phyloP scores from a whole-genome alignment of 2,329 filamentous ascomycete genomes.

The Rutstroemia sp. region DNA sequence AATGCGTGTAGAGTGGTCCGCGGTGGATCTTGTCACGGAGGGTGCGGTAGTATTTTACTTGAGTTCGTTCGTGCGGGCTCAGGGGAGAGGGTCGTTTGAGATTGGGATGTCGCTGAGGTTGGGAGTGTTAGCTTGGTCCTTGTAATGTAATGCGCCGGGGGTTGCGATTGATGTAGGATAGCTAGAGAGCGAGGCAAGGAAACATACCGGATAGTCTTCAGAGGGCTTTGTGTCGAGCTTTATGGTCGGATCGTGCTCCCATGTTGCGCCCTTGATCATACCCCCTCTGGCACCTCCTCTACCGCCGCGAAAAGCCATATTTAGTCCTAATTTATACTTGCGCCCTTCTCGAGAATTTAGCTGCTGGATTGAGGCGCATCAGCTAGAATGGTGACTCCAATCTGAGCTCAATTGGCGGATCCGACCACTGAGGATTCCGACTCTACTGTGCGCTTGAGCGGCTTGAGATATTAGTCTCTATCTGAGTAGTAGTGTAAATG shows the following conservation, averaged over 20 bases:
- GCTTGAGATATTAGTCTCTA: too few relatives aligned
- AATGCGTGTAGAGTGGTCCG: constrained; percentile 46
- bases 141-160: too few relatives aligned
- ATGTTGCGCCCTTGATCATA: constrained; percentile 27
- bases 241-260: constrained; percentile 25
- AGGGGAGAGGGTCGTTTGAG: constrained; percentile 33
- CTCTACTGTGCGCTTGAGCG: too few relatives aligned
- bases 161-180: too few relatives aligned
- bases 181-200: neutral
- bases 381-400: too few relatives aligned
- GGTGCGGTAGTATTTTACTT: constrained; percentile 42
- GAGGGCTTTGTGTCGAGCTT: constrained; percentile 34
- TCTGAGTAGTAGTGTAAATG: too few relatives aligned
- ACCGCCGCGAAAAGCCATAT: constrained; percentile 24
- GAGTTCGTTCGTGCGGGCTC: constrained; percentile 36
- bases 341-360: neutral
- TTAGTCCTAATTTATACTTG: neutral
- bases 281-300: constrained; percentile 18
- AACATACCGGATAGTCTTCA: constrained; percentile 39
- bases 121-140: neutral
- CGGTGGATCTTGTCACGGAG: constrained; percentile 49
- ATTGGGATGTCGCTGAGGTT: constrained; percentile 25
- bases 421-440: too few relatives aligned
- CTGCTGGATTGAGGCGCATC: neutral
- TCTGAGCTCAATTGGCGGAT: too few relatives aligned